Evolutionary conservation across 1,139 yeast species (phyloP), one percentile per base, ranked within the genome.

Genomic region (Wickerhamiella infanticola): DNA sequence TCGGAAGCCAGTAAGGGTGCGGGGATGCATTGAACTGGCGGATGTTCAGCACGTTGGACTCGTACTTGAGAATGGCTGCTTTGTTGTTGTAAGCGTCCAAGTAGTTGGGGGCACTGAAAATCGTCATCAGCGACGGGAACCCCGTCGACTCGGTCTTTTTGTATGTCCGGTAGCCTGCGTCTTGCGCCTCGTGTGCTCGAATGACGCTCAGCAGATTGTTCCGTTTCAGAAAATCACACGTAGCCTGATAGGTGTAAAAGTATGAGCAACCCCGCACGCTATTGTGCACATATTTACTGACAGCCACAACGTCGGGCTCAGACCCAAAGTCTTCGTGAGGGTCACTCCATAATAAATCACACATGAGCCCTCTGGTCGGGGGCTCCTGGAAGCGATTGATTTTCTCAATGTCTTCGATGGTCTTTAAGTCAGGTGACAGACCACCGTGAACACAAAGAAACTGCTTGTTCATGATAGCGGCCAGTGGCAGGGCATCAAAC

Each of bases 371-470:
- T 51, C 79, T 76, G 3, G 95, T 82, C 6, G 98, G 98, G 35
- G 95, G 95, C 59, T 88, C 95, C 51, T 82, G 72, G 66, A 88
- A 90, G 51, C 98, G 72, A 63, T 88, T 78, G 39, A 90, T 67
- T 44, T 66, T 69, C 36, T 73, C 69, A 42, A 90, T 65, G 59
- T 88, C 96, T 46, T 79, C 79, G 44, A 85, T 69, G 3, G 79
- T 68, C 50, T 70, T 74, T 52, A 88, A 67, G 47, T 85, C 94
- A 3, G 95, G 96, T 11, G 95, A 83, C 24, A 88, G 70, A n/a
- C 97, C 97, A 46, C 97, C 98, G 62, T 88, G 98, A 44, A 88
- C 95, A 64, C 98, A 90, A 62, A 90, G 81, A 56, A 90, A 88
- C 63, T 90, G 97, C 53, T 80, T 79, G 66, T 88, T 88, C 93